These are phyloP conservation scores for Atkinsonella hypoxylon DNA, from an alignment of 2,329 filamentous ascomycete species.

Conservation along the genomic window DNA sequence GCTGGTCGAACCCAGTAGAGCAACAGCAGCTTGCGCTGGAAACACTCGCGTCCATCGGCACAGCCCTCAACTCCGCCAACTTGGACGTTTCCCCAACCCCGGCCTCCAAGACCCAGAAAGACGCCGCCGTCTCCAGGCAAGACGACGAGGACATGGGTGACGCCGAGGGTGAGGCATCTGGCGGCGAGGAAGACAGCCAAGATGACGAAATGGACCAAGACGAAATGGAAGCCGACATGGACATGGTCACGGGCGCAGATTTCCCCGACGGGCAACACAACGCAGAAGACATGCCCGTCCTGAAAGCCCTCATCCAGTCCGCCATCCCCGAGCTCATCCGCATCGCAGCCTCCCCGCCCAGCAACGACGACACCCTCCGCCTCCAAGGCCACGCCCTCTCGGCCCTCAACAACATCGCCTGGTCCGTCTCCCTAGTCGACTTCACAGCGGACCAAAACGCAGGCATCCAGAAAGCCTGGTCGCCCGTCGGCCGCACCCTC, in stretches of 20 bases:
- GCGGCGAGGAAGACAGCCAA: slow-evolving; percentile 25
- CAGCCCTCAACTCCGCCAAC: slow-evolving; percentile 37
- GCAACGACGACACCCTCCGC: slow-evolving; percentile 27
- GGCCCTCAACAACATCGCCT: slow-evolving; percentile 54
- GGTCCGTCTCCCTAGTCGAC: slow-evolving; percentile 52
- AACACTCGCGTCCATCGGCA: slow-evolving; percentile 52
- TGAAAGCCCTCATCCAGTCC: slow-evolving; percentile 29
- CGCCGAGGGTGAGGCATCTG: slow-evolving; percentile 24
- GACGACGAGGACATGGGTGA: slow-evolving; percentile 28
- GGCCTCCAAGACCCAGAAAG: slow-evolving; percentile 15
- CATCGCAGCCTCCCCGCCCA: slow-evolving; percentile 28
- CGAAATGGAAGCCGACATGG: slow-evolving; percentile 52
- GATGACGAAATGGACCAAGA: slow-evolving; percentile 45
- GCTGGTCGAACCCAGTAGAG: slow-evolving; percentile 30
- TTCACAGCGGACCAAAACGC: slow-evolving; percentile 42
- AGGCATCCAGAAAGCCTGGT: slow-evolving; percentile 41
- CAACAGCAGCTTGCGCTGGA: slow-evolving; percentile 45
- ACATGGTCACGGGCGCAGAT: slow-evolving; percentile 43
- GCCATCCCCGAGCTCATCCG: slow-evolving; percentile 33
- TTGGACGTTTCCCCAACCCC: slow-evolving; percentile 22
- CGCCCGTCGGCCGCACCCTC: slow-evolving; percentile 38
- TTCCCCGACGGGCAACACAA: slow-evolving; percentile 25
- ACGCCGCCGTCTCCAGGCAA: slow-evolving; percentile 26
- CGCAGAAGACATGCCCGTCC: slow-evolving; percentile 41
- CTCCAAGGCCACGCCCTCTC: slow-evolving; percentile 44